These are phyloP conservation scores for Neoarthrinium moseri DNA, from an alignment of 2,329 filamentous ascomycete species.

Conservation along the genomic window DNA sequence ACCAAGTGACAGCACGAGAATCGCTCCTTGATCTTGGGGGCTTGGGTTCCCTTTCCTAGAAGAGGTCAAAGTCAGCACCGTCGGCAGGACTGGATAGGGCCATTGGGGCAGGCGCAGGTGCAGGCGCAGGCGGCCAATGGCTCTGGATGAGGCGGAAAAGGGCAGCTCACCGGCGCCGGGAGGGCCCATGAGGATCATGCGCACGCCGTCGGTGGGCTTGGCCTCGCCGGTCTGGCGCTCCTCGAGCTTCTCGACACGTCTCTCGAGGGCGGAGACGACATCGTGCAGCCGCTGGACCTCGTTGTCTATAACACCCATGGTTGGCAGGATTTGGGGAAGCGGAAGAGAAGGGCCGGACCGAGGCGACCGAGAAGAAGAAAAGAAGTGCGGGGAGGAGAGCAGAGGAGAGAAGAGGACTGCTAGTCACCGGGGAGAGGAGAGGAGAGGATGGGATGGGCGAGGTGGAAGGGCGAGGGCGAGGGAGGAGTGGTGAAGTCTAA, in stretches of 20 bases:
- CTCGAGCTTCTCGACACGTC: conserved; percentile 84
- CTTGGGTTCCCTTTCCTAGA: conserved; percentile 96
- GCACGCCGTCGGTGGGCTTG: conserved; percentile 65
- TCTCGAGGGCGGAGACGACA: conserved; percentile 80
- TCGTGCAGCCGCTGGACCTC: conserved; percentile 82
- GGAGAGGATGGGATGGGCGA: conserved; percentile 11
- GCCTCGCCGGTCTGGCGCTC: conserved; percentile 61
- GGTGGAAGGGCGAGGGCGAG: no score
- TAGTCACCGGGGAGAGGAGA: conserved; percentile 11
- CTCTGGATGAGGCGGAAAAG: neutral
- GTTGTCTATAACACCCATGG: conserved; percentile 87
- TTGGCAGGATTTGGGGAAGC: conserved; percentile 28
- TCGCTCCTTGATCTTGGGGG: conserved; percentile 96
- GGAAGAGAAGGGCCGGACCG: conserved; percentile 18
- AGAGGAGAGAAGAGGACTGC: conserved; percentile 15
- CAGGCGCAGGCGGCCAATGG: neutral
- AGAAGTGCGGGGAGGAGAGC: conserved; percentile 16
- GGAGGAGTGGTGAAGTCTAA: no score
- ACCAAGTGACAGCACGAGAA: conserved; percentile 97
- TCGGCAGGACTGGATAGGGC: neutral
- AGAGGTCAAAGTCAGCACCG: neutral
- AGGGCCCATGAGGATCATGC: conserved; percentile 97
- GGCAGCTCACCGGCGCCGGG: conserved; percentile 83
- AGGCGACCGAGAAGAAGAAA: no score
- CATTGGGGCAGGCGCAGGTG: neutral